Evolutionary conservation across 2,329 filamentous ascomycete species (phyloP), one percentile per base, ranked within the genome.

Genomic region (Scedosporium minutisporum): DNA sequence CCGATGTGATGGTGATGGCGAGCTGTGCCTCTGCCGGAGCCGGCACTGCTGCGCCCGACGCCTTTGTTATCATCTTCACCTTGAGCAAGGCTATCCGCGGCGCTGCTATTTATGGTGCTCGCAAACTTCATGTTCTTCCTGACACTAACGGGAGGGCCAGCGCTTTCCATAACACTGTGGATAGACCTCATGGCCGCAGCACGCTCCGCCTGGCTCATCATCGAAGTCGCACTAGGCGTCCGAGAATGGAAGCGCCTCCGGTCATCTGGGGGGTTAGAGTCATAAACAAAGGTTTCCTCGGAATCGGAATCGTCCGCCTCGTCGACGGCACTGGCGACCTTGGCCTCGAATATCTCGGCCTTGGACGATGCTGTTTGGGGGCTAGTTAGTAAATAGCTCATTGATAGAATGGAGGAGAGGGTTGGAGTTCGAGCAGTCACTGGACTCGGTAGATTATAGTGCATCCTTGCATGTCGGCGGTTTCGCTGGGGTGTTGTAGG

Each of bases 51-150:
- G 63, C 87, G 81, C 16, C 80, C 79, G 23, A 81, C 84, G 62
- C 86, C 85, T 66, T 84, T 84, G 16, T 87, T 87, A 61, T 87
- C 86, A 63, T 88, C 85, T 18, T 92, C 88, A 58, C 82, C 87
- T 59, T 87, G 68, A 10, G 72, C 82, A 21, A 76, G 66, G 63
- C 73, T 77, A 41, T 84, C 82, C 57, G 75, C 80, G 46, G 76
- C 77, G 65, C 83, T 85, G 66, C 82, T 86, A 66, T 80, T 87
- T 73, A 90, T 91, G 1, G 88, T 86, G 73, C 91, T 93, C 63
- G 90, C 89, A 71, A 97, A 97, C 71, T 97, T 97, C 91, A 96
- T 97, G 75, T 89, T 96, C 77, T 91, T 92, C 77, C 96, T 97
- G 21, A 75, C 72, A 3, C 66, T 73, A 9, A 73, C 70, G 1